Conservation (phyloP, 305 asterid genomes). For the Ajuga reptans region DNA sequence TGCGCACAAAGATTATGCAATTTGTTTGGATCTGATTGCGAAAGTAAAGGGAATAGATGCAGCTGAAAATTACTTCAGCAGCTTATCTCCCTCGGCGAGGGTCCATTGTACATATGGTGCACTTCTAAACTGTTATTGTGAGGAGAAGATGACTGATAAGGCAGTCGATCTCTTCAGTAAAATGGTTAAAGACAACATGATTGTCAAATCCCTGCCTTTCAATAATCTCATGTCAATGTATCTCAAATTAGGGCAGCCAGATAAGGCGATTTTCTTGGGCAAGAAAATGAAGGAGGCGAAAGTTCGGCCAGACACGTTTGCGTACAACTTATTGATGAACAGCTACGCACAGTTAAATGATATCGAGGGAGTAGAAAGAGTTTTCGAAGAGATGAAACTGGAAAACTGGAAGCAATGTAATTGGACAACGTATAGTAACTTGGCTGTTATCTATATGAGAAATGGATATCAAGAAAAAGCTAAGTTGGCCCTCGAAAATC, state of each 20-base stretch:
- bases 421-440: slow-evolving; percentile 65
- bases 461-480: slow-evolving; percentile 56
- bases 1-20: slow-evolving; percentile 33
- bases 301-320: slow-evolving; percentile 36
- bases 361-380: slow-evolving; percentile 58
- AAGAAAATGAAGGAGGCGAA: slow-evolving; percentile 53
- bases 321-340: slow-evolving; percentile 57
- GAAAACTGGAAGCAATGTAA: slow-evolving; percentile 36
- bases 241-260: slow-evolving; percentile 42
- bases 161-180: slow-evolving; percentile 40
- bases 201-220: slow-evolving; percentile 33
- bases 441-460: slow-evolving; percentile 48
- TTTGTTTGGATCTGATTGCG: slow-evolving; percentile 48
- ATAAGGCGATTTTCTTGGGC: slow-evolving; percentile 42
- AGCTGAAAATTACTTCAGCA: slow-evolving; percentile 52
- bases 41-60: slow-evolving; percentile 55
- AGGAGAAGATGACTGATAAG: slow-evolving; percentile 43
- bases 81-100: slow-evolving; percentile 35
- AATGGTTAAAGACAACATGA: slow-evolving; percentile 44
- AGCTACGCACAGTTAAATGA: slow-evolving; percentile 42
- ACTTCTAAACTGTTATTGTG: slow-evolving; percentile 63
- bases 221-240: slow-evolving; percentile 56
- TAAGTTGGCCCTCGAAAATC: slow-evolving; percentile 43
- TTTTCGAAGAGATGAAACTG: slow-evolving; percentile 58
- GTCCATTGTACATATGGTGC: slow-evolving; percentile 48